Percentiles rank a stretch among this genome's conserved stretches.
Evolutionary conservation across 225 moss, liverwort and hornwort species (phyloP).

Genomic region (Physcomitrium patens): DNA sequence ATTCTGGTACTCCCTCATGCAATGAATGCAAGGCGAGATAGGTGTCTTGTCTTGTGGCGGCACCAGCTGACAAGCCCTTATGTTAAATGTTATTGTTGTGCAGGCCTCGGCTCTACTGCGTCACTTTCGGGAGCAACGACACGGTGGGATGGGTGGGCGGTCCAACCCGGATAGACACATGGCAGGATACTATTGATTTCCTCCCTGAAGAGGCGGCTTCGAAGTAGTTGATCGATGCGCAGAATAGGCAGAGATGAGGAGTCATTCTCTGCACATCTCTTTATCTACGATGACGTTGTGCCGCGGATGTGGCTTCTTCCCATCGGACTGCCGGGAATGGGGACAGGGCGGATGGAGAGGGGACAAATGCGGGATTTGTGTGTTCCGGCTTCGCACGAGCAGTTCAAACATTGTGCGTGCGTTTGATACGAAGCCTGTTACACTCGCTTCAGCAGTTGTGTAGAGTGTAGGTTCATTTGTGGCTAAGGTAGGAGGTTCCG

Average conservation of each 20-base stretch:
- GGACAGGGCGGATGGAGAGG: conserved; percentile 1
- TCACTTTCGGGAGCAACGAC: conserved; percentile 96
- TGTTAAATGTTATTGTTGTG: conserved; percentile 16
- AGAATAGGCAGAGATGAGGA: conserved; percentile 31
- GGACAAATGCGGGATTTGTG: neutral
- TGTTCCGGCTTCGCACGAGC: conserved; percentile 12
- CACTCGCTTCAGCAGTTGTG: conserved; percentile 23
- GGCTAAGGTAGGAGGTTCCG: conserved; percentile 28
- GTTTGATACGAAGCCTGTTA: too few relatives aligned
- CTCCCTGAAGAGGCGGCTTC: neutral
- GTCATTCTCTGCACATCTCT: conserved; percentile 31
- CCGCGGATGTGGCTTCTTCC: conserved; percentile 21
- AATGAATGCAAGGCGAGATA: neutral
- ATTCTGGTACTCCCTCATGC: too few relatives aligned
- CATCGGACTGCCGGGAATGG: conserved; percentile 22
- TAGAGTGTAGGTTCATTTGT: conserved; percentile 35
- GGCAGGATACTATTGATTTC: conserved; percentile 57
- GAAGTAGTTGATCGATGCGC: neutral
- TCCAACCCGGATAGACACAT: conserved; percentile 80
- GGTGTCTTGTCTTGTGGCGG: neutral
- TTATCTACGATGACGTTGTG: conserved; percentile 38
- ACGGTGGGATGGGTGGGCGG: conserved; percentile 78
- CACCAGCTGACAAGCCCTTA: conserved; percentile 3
- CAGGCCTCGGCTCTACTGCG: conserved; percentile 94
- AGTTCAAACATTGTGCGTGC: conserved; percentile 24